A percentile compares a stretch with the other conserved stretches of the same genome.
Conservation (phyloP, 345 rosid species). For the Gossypium rotundifolium region DNA sequence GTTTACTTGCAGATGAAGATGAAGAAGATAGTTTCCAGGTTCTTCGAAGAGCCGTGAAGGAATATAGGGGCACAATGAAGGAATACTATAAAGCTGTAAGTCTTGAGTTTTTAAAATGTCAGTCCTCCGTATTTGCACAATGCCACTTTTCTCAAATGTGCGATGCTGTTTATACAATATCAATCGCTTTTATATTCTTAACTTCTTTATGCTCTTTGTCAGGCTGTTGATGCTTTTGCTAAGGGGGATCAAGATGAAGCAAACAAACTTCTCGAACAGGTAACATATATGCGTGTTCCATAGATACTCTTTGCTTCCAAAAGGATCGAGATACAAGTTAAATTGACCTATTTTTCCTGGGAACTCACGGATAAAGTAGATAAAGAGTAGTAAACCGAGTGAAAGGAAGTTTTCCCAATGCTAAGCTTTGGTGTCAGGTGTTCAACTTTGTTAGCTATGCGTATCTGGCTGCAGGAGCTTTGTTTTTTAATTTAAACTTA, state of each 20-base stretch:
- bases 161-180: not conserved
- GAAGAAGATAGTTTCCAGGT: conserved; percentile 39
- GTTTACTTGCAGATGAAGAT: conserved; percentile 12
- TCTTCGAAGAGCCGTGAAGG: conserved; percentile 51
- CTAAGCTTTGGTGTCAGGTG: too few relatives aligned
- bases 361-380: not conserved
- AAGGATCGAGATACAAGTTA: not conserved
- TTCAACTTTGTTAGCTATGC: too few relatives aligned
- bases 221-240: conserved; percentile 49
- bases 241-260: conserved; percentile 38
- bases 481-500: too few relatives aligned
- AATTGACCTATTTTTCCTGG: not conserved
- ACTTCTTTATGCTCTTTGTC: conserved; percentile 15
- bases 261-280: conserved; percentile 40
- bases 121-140: not conserved
- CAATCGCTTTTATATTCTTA: not conserved
- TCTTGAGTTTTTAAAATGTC: not conserved
- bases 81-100: conserved; percentile 51
- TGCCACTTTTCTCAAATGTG: not conserved
- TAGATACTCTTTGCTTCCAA: not conserved
- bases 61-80: conserved; percentile 47
- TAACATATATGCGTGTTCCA: conserved; percentile 4
- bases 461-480: too few relatives aligned
- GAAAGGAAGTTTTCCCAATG: too few relatives aligned
- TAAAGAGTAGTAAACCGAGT: too few relatives aligned